Evolutionary conservation across 331 rosid species (phyloP).

Genomic region (Spiraea crenata): DNA sequence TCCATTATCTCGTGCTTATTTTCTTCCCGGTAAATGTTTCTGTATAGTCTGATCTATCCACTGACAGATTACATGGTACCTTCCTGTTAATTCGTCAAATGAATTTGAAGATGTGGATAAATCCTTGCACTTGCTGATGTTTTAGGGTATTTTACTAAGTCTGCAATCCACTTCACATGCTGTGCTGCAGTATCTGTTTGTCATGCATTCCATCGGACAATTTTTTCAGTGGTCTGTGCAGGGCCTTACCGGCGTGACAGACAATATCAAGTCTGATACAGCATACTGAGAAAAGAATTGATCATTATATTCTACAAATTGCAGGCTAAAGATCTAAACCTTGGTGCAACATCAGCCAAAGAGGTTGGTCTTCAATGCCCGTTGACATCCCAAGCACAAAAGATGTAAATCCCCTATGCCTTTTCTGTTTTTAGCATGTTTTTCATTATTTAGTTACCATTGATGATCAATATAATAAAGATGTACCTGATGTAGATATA

Average conservation of each 20-base stretch:
- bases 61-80: too few relatives aligned
- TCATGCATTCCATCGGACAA: neutral
- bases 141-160: too few relatives aligned
- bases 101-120: too few relatives aligned
- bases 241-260: neutral
- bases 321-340: slow-evolving; percentile 82
- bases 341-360: slow-evolving; percentile 75
- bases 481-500: slow-evolving; percentile 38
- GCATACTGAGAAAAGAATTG: neutral
- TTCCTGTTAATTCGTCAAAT: too few relatives aligned
- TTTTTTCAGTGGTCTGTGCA: neutral
- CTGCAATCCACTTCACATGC: too few relatives aligned
- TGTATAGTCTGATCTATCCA: too few relatives aligned
- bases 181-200: too few relatives aligned
- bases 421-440: neutral
- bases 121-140: too few relatives aligned
- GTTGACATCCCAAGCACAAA: slow-evolving; percentile 64
- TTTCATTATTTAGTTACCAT: neutral
- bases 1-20: neutral
- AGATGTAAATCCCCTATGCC: slow-evolving; percentile 50
- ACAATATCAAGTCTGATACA: neutral
- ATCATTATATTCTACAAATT: neutral
- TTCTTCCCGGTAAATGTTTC: too few relatives aligned
- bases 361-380: slow-evolving; percentile 61
- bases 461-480: neutral